A percentile compares a stretch with the other conserved stretches of the same genome.
Conservation (phyloP, 2,329 filamentous ascomycete species). For the Nannizzia gypsea region DNA sequence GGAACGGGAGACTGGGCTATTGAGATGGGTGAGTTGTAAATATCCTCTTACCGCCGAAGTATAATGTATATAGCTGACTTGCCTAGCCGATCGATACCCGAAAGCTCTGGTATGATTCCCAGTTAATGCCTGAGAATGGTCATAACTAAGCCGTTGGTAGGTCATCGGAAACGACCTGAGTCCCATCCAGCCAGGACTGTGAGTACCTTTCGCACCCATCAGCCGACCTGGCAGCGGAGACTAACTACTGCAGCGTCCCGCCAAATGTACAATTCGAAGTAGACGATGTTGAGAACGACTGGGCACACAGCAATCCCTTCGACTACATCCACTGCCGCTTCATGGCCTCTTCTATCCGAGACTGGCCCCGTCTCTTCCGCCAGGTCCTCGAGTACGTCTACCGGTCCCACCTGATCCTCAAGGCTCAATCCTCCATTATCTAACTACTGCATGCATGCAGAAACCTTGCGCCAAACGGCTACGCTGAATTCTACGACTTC, state of each 20-base stretch:
- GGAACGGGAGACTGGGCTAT: conserved; percentile 34
- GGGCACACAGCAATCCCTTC: conserved; percentile 43
- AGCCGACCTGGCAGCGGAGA: conserved; percentile 10
- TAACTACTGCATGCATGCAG: neutral
- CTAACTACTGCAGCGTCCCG: conserved; percentile 36
- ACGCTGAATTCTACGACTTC: conserved; percentile 29
- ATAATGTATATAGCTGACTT: neutral
- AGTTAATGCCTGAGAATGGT: neutral
- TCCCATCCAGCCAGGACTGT: conserved; percentile 13
- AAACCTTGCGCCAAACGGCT: conserved; percentile 19
- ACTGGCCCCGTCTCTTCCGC: conserved; percentile 32
- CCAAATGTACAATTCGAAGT: conserved; percentile 50
- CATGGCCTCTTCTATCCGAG: conserved; percentile 40
- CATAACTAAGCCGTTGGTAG: conserved; percentile 4
- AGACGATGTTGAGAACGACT: conserved; percentile 50
- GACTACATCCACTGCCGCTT: conserved; percentile 46
- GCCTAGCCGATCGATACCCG: neutral
- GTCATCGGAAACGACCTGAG: conserved; percentile 14
- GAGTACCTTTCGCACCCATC: conserved; percentile 16
- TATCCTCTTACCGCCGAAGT: neutral
- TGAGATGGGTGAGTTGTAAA: conserved; percentile 19
- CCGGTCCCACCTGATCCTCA: neutral
- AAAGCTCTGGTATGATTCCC: neutral
- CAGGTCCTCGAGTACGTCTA: conserved; percentile 5
- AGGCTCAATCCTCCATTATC: neutral